A percentile compares a stretch with the other conserved stretches of the same genome.
Conservation (phyloP, 208 protist species). For the Wallacemonas collosoma region DNA sequence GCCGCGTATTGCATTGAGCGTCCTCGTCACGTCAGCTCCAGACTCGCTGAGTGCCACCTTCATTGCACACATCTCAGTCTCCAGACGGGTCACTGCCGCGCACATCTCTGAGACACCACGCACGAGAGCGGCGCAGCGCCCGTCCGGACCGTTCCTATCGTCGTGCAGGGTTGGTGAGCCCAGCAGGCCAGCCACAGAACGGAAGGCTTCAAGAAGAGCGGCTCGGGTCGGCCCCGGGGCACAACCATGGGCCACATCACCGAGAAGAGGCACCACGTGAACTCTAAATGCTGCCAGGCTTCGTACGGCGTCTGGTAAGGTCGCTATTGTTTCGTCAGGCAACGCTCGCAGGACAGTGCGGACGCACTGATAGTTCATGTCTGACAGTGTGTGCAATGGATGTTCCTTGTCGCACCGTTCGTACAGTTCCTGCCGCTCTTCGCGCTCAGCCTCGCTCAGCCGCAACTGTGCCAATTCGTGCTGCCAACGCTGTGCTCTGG, state of each 20-base stretch:
- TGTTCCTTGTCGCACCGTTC: background rate
- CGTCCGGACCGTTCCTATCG: background rate
- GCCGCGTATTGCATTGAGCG: background rate
- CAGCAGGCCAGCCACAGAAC: background rate
- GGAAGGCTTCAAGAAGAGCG: background rate
- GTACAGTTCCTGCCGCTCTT: background rate
- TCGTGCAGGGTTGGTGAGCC: background rate
- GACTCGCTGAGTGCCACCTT: background rate
- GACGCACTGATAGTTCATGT: background rate
- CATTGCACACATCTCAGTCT: background rate
- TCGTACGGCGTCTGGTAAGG: background rate
- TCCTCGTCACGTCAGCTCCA: background rate
- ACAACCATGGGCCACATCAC: background rate
- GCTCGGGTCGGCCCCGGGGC: slow-evolving; percentile 4
- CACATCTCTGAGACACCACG: background rate
- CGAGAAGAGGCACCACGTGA: slow-evolving; percentile 2
- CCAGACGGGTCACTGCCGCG: background rate
- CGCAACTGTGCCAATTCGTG: background rate
- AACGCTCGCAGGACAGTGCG: background rate
- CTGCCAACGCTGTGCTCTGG: background rate
- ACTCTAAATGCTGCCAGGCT: background rate
- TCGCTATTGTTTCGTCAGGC: background rate
- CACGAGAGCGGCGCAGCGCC: background rate
- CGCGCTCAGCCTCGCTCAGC: background rate
- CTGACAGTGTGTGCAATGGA: background rate